These are phyloP conservation scores for Talaromyces nanjingensis DNA, from an alignment of 495 filamentous ascomycete genomes.

Conservation along the genomic window DNA sequence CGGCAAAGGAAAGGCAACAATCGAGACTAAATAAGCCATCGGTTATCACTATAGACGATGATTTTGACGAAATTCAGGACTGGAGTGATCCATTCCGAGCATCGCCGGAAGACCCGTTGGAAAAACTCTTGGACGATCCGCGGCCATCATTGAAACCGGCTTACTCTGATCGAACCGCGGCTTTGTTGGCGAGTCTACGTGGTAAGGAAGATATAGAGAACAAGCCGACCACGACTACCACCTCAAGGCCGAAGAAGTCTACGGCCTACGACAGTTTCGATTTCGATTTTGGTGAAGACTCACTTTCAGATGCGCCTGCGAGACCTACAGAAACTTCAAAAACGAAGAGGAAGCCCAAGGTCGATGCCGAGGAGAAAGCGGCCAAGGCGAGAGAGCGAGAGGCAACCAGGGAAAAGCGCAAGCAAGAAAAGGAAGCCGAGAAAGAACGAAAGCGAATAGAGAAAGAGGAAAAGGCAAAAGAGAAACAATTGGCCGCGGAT, in stretches of 20 bases:
- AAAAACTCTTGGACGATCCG: constrained; percentile 20
- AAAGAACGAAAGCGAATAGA: constrained; percentile 42
- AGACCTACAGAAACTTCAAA: constrained; percentile 5
- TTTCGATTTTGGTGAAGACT: constrained; percentile 1
- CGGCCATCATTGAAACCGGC: constrained; percentile 3
- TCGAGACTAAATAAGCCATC: neutral
- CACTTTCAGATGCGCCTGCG: neutral
- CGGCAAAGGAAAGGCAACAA: constrained; percentile 6
- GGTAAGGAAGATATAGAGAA: neutral
- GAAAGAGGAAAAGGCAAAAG: constrained; percentile 51
- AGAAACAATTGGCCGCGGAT: constrained; percentile 62
- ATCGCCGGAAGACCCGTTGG: constrained; percentile 20
- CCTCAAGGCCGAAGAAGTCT: neutral
- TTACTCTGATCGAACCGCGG: constrained; percentile 26
- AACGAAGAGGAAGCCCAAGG: constrained; percentile 26
- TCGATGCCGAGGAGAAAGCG: constrained; percentile 39
- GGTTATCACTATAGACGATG: constrained; percentile 29
- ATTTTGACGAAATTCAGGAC: constrained; percentile 32
- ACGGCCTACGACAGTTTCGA: neutral
- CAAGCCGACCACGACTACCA: neutral
- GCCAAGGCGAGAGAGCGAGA: constrained; percentile 48
- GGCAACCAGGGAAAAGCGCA: constrained; percentile 38
- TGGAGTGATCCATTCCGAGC: constrained; percentile 29
- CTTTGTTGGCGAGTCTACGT: constrained; percentile 28
- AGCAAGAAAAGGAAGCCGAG: constrained; percentile 34